Evolutionary conservation across 2,329 filamentous ascomycete genomes (phyloP), one percentile per base, ranked within the genome.

Genomic region (Colletotrichum lini): DNA sequence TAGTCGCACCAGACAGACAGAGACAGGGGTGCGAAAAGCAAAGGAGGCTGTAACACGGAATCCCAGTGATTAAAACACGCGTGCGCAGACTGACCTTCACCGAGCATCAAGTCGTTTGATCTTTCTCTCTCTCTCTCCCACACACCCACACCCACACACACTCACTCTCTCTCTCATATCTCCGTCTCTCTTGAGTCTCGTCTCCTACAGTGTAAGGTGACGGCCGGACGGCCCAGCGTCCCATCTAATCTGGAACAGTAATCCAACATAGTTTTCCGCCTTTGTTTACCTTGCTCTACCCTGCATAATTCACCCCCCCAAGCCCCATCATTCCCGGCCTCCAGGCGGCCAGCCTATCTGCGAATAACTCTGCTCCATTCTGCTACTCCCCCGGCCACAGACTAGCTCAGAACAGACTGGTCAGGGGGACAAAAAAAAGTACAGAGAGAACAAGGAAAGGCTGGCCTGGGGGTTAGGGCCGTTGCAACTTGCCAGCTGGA

Each of bases 401-500:
- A 65, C 68, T 71, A 68, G 30, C 53, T 58, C 65, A 47, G 58
- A 54, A 54, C 45, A 69, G 68, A 42, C 65, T 71, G 68, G 68
- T 69, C 65, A 59, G 68, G 63, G 60, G 58, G 53, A 47, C 53
- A 4, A 45, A 42, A 42, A 23, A 53, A 30, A 30, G 49, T 45
- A 26, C 38, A 66, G 30, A 47, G 52, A 23, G 53, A 44, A 72
- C 69, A 64, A 72, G 69, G 69, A 45, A 30, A 63, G 58, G 68
- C 68, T 71, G 64, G 68, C 23, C 26, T 62, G 26, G 44, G 18
- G 57, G 58, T 35, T 23, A 40, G 65, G 53, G 50, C 65, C 69
- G 69, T 72, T 72, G 65, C 52, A 60, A 58, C 65, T 72, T 69
- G 65, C 58, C 54, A 58, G 58, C 65, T 69, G 69, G 60, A 69